Evolutionary conservation across 441 rosid genomes (phyloP), one percentile per base, ranked within the genome.

Genomic region (Populus trichocarpa): DNA sequence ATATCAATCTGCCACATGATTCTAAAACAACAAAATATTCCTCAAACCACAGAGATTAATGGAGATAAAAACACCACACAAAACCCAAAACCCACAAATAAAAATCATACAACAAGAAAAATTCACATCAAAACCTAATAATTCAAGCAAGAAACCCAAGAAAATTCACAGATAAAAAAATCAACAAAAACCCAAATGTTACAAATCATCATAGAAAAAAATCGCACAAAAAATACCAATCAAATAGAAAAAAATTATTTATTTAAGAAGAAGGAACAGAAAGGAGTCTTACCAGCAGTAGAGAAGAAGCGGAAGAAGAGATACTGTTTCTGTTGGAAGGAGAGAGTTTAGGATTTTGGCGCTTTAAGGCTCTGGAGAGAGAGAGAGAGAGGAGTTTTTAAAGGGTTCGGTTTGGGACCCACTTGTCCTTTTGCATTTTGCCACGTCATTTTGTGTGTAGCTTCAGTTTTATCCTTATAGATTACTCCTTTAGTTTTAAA

Each of bases 401-500:
- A 77, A 77, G 79, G 70, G 59, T 77, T 77, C 79, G 79, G 75
- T 77, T 14, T 38, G 75, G 75, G 73, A 8, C 64, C 79, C 68
- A 57, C 68, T 11, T 59, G 50, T 40, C 50, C 12, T 10, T 59
- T 8, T 57, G 20, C 0, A 10, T 6, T 12, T 5, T 77, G 23
- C 36, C 73, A 69, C 73, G 35, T 33, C 35, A 59, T 35, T 11
- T 5, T 0, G 3, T 61, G 67, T 38, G 69, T 46, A 46, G 12
- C 53, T 13, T 13, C 53, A 46, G 53, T 4, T 46, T 46, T 14
- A 1, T 46, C 57, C 57, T 1, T 13, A 0, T 14, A 5, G 6
- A 46, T 46, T 13, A 13, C 57, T 46, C 53, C 53, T 1, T 46
- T 14, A 46, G 57, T 46, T 46, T 40, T 46, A 13, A 46, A 1